phyloP scores from a whole-genome alignment of 78 protist genomes.

The Polysphondylium violaceum region DNA sequence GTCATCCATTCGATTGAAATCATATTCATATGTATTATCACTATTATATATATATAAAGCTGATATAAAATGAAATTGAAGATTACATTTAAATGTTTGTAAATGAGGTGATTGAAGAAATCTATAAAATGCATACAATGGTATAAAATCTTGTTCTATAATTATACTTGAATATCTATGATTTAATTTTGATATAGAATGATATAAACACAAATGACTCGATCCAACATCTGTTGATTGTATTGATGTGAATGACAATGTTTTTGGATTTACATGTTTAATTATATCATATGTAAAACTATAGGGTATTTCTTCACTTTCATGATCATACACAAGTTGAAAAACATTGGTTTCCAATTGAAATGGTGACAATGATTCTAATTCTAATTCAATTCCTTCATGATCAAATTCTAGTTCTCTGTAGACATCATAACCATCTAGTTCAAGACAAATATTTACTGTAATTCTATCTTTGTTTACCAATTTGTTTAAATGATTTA shows the following conservation, averaged over 20 bases:
- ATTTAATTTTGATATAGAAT: too few species aligned
- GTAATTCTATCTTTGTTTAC: neutral
- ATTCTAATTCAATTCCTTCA: neutral
- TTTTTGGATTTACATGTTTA: neutral
- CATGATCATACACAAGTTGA: neutral
- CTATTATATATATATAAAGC: too few species aligned
- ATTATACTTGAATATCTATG: too few species aligned
- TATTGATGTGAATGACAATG: neutral
- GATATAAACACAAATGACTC: neutral
- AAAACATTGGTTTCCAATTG: neutral
- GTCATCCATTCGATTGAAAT: neutral
- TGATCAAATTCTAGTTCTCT: neutral
- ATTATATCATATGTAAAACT: neutral
- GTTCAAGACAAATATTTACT: neutral
- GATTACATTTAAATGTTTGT: too few species aligned
- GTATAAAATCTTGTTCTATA: too few species aligned
- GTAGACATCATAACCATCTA: neutral
- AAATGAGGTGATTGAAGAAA: too few species aligned
- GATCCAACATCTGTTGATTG: neutral
- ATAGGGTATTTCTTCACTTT: neutral
- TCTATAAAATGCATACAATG: too few species aligned
- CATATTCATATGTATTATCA: too few species aligned
- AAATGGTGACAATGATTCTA: neutral
- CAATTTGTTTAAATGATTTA: neutral
- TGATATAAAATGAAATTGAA: too few species aligned